Base-by-base conservation (phyloP, 2,329 filamentous ascomycete genomes). In the Emmonsiellopsis sp. region DNA sequence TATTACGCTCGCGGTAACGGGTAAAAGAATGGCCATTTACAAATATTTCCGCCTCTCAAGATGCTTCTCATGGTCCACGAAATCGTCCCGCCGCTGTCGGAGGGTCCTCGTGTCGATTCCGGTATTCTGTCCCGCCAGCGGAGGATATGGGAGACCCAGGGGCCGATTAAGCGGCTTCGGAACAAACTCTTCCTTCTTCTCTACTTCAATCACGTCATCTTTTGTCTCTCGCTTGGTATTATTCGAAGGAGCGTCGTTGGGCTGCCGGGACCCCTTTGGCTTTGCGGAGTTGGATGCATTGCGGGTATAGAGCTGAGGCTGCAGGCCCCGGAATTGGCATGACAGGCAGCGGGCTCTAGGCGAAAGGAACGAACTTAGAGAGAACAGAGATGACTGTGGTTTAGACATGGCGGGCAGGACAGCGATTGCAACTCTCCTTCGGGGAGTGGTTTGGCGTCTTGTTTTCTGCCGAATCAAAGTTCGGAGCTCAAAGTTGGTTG, bases 61-160 rank as follows among this genome's bases (percentile, higher is more conserved):
- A 67, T 97, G 91, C 69, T 89, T 91, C 55, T 93, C 85, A 65
- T 88, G 91, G 70, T 93, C 78, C 58, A 88, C 83, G 66, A 95
- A 89, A 66, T 95, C 90, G 58, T 88, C 83, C 41, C 84, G 79
- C 49, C 83, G 81, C 71, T 95, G 78, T 57, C 76, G 76, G 57
- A 87, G 68, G 1, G 83, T 78, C 41, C 91, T 83, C 15, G 61
- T 65, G 63, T 94, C 88, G 57, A 87, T 69, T 51, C 90, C 90
- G 1, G 83, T 85, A 71, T 97, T 96, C 68, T 97, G 84, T 55
- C 89, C 89, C 10, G 81, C 73, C 54, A 77, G 73, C 0, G 93
- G 93, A 2, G 90, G 86, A 38, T 81, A 72, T 9, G 78, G 76
- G 70, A 95, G 82, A 57, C 93, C 93, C 60, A 98, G 92, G 11